Evolutionary conservation across 768 basidiomycete genomes (phyloP).

Genomic region (Hypholoma fasciculare): DNA sequence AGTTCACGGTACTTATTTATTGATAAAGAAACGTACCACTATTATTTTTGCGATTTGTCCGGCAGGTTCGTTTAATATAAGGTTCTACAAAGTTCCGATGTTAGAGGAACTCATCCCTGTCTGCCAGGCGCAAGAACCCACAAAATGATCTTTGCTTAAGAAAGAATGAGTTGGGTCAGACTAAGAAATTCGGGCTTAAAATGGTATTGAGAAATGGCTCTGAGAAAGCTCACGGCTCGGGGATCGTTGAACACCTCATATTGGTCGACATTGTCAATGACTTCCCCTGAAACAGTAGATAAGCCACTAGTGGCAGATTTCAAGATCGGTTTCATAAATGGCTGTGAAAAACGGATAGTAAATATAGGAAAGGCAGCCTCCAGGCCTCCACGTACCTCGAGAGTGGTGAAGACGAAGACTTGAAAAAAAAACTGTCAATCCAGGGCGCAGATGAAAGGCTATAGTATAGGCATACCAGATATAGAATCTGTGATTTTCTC

Average conservation of each 20-base stretch:
- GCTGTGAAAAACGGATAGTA: neutral
- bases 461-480: conserved; percentile 40
- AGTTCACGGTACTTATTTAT: neutral
- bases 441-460: neutral
- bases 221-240: conserved; percentile 52
- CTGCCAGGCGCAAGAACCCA: conserved; percentile 32
- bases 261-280: conserved; percentile 80
- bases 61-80: conserved; percentile 83
- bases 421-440: conserved; percentile 1
- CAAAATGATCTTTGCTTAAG: conserved; percentile 88
- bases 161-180: conserved; percentile 90
- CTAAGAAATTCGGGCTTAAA: conserved; percentile 30
- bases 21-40: conserved; percentile 45
- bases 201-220: neutral
- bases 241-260: conserved; percentile 89
- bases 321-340: conserved; percentile 60
- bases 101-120: neutral
- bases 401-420: conserved; percentile 83
- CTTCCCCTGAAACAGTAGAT: conserved; percentile 65
- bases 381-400: conserved; percentile 55
- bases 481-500: conserved; percentile 81
- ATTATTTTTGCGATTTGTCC: conserved; percentile 71
- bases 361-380: neutral
- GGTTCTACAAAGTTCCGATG: conserved; percentile 45
- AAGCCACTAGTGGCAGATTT: conserved; percentile 76